Conservation (phyloP, 495 filamentous ascomycete genomes). For the Aspergillus steynii region DNA sequence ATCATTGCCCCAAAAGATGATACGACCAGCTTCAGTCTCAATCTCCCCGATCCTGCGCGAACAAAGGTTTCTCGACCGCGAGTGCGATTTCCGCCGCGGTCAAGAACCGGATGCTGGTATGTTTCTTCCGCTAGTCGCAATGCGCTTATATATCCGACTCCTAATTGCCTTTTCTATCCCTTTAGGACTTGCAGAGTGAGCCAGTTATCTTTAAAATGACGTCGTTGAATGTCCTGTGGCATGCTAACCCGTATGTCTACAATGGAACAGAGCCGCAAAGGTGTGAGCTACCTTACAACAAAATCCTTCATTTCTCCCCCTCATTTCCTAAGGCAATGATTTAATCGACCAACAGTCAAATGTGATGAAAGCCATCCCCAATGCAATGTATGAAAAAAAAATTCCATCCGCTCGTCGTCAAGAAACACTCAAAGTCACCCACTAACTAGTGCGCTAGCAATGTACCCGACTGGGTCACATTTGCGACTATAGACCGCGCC, state of each 20-base stretch:
- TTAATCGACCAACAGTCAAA: slow-evolving; percentile 38
- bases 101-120: slow-evolving; percentile 56
- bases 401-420: slow-evolving; percentile 6
- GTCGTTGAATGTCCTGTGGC: slow-evolving; percentile 1
- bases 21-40: slow-evolving; percentile 12
- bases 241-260: slow-evolving; percentile 19
- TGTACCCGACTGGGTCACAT: slow-evolving; percentile 55
- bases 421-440: background rate
- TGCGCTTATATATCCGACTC: slow-evolving; percentile 15
- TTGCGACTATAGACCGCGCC: slow-evolving; percentile 58
- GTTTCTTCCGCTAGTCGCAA: slow-evolving; percentile 20
- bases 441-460: slow-evolving; percentile 40
- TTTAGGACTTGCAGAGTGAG: slow-evolving; percentile 54
- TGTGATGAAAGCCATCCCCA: slow-evolving; percentile 55
- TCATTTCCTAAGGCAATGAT: background rate
- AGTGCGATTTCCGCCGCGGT: slow-evolving; percentile 53
- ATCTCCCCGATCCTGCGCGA: slow-evolving; percentile 19
- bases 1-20: slow-evolving; percentile 53
- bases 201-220: slow-evolving; percentile 8
- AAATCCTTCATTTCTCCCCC: background rate
- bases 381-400: slow-evolving; percentile 44
- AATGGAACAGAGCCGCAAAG: slow-evolving; percentile 49
- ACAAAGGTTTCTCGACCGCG: slow-evolving; percentile 39
- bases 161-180: slow-evolving; percentile 15
- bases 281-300: slow-evolving; percentile 27